These are phyloP conservation scores for Sphagnum magellanicum DNA, from an alignment of 228 moss, liverwort and hornwort species.

Conservation along the genomic window DNA sequence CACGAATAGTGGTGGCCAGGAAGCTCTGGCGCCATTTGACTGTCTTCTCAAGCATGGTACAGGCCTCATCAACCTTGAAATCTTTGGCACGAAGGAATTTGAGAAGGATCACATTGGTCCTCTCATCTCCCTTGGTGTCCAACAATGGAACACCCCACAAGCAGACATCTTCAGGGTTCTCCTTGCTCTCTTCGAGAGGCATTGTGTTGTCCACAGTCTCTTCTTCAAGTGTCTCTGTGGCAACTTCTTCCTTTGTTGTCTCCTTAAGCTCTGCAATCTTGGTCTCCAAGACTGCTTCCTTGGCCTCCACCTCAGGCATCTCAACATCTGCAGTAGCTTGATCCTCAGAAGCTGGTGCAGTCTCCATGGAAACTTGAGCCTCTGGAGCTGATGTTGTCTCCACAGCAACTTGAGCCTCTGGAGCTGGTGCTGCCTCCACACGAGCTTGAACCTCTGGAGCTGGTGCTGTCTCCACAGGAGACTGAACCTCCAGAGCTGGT, in stretches of 20 bases:
- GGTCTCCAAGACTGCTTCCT: not conserved
- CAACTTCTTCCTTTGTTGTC: not conserved
- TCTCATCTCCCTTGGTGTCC: constrained; percentile 33
- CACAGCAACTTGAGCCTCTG: not conserved
- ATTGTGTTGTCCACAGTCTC: not conserved
- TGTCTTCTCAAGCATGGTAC: constrained; percentile 37
- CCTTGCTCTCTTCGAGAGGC: not conserved
- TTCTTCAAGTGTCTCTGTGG: not conserved
- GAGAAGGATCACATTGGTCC: constrained; percentile 42
- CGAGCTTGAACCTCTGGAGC: not conserved
- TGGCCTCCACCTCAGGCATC: not conserved
- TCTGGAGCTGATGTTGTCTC: not conserved
- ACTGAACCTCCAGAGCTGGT: not conserved
- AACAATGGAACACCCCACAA: constrained; percentile 50
- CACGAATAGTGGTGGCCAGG: constrained; percentile 28
- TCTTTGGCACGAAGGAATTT: constrained; percentile 50
- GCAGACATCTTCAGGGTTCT: constrained; percentile 24
- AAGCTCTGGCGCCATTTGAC: constrained; percentile 42
- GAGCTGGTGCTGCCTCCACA: not conserved
- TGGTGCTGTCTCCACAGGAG: not conserved
- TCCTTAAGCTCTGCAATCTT: not conserved
- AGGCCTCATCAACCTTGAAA: constrained; percentile 34
- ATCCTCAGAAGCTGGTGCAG: not conserved
- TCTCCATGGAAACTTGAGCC: not conserved
- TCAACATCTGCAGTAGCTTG: not conserved